These are phyloP conservation scores for Drosera capensis DNA, from an alignment of 148 eudicot genomes.

Conservation along the genomic window DNA sequence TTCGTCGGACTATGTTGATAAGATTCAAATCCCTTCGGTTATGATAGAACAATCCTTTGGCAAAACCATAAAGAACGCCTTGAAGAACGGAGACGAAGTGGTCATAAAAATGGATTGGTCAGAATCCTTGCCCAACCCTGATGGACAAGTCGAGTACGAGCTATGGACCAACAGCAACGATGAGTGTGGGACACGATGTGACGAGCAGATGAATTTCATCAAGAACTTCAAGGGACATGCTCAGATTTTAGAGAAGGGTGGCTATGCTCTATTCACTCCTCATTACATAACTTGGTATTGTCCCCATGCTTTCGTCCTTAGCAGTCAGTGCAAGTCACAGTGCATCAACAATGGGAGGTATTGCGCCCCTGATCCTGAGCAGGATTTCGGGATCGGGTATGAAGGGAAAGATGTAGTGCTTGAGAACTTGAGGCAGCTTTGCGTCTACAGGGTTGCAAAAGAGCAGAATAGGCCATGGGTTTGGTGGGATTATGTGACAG, in stretches of 20 bases:
- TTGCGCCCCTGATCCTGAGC: constrained; percentile 95
- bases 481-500: constrained; percentile 99
- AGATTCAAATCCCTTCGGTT: constrained; percentile 60
- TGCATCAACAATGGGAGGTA: constrained; percentile 91
- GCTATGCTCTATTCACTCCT: constrained; percentile 66
- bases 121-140: constrained; percentile 94
- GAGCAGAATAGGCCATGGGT: constrained; percentile 68
- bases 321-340: constrained; percentile 70
- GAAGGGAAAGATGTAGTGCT: constrained; percentile 85
- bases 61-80: constrained; percentile 36
- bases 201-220: constrained; percentile 76
- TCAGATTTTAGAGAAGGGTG: constrained; percentile 77
- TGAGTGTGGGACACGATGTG: constrained; percentile 83
- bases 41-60: constrained; percentile 45
- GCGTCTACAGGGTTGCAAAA: constrained; percentile 78
- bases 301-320: constrained; percentile 45
- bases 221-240: constrained; percentile 93
- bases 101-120: constrained; percentile 86
- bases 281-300: constrained; percentile 98
- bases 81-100: constrained; percentile 36
- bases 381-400: constrained; percentile 68
- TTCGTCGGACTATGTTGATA: constrained; percentile 61
- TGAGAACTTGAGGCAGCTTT: constrained; percentile 91
- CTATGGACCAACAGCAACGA: constrained; percentile 97
- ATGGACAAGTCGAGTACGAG: constrained; percentile 77